Conservation (phyloP, 2,329 filamentous ascomycete genomes). For the Hawksworthiomyces lignivorus region DNA sequence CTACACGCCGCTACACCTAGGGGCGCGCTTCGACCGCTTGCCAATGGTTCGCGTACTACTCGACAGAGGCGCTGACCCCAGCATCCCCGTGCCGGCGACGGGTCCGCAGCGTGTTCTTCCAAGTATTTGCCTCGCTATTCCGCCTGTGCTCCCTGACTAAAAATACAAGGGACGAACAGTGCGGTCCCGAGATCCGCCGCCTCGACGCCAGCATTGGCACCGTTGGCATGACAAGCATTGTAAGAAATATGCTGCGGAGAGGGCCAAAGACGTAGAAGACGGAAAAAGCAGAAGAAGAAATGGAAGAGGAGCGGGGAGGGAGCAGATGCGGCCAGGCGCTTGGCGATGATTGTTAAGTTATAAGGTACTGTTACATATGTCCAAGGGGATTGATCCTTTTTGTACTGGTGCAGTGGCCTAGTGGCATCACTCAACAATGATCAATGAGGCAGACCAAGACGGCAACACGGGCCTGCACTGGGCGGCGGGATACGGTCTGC, state of each 20-base stretch:
- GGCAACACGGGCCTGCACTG: conserved; percentile 4
- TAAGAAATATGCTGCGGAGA: not conserved
- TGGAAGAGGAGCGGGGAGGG: too few species aligned
- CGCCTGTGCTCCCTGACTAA: not conserved
- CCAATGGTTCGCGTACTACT: not conserved
- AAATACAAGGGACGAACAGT: not conserved
- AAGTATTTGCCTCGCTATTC: not conserved
- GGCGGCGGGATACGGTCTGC: not conserved
- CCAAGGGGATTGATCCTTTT: too few species aligned
- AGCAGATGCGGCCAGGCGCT: not conserved
- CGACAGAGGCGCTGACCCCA: not conserved
- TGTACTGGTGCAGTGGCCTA: too few species aligned
- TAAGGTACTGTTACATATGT: too few species aligned
- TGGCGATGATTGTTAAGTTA: too few species aligned
- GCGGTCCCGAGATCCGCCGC: not conserved
- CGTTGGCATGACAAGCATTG: not conserved
- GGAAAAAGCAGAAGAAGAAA: not conserved
- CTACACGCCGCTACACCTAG: conserved; percentile 6
- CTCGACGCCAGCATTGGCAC: conserved; percentile 1
- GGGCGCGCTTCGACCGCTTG: conserved; percentile 1
- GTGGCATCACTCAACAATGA: too few species aligned
- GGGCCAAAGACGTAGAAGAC: not conserved
- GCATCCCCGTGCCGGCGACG: not conserved
- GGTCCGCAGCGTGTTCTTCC: not conserved
- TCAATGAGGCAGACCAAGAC: conserved; percentile 1